Conservation (phyloP, 257 asterid species). For the Echium plantagineum region DNA sequence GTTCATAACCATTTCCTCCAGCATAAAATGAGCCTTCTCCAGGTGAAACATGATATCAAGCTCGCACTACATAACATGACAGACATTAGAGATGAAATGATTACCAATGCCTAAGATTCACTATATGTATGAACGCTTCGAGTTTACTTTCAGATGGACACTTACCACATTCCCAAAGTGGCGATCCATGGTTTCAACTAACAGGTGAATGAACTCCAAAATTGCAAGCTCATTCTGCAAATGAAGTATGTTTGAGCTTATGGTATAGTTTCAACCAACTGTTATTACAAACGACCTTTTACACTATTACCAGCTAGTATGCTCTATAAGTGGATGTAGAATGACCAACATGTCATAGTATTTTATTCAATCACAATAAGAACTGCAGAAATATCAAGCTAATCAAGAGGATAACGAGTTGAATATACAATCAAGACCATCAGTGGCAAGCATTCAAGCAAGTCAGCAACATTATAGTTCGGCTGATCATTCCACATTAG, state of each 20-base stretch:
- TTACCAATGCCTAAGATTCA: neutral
- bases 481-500: no score
- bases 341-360: neutral
- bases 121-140: no score
- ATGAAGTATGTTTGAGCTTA: conserved; percentile 1
- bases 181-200: conserved; percentile 99
- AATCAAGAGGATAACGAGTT: no score
- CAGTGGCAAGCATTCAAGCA: no score
- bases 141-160: conserved; percentile 7
- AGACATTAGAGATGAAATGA: neutral
- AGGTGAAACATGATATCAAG: conserved; percentile 92
- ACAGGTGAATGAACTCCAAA: conserved; percentile 83
- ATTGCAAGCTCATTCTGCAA: conserved; percentile 93
- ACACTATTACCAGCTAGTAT: neutral
- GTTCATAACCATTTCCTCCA: conserved; percentile 98
- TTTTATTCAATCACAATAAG: neutral
- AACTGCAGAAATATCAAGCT: no score
- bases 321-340: neutral
- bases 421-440: no score
- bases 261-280: no score
- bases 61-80: conserved; percentile 51
- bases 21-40: conserved; percentile 97
- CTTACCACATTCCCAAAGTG: conserved; percentile 97
- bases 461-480: no score
- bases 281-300: neutral